A percentile compares a stretch with the other conserved stretches of the same genome.
Evolutionary conservation across 2,329 filamentous ascomycete species (phyloP).

Genomic region (Fusarium buxicola): DNA sequence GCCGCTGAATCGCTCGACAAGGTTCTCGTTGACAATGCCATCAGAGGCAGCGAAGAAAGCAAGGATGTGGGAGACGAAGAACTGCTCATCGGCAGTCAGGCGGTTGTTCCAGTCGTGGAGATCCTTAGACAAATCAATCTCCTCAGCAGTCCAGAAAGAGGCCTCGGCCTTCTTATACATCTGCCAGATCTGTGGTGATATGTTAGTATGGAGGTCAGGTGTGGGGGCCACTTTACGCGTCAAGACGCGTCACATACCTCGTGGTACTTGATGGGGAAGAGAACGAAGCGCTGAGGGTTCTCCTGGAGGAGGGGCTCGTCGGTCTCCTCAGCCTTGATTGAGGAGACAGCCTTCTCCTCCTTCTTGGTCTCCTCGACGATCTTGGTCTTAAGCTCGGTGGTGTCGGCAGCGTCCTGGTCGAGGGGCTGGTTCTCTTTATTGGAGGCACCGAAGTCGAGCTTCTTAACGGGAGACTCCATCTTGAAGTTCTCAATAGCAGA

Average conservation of each 20-base stretch:
- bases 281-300: conserved; percentile 94
- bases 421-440: conserved; percentile 85
- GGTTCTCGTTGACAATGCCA: conserved; percentile 99
- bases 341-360: conserved; percentile 55
- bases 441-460: conserved; percentile 78
- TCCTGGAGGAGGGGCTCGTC: conserved; percentile 94
- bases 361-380: conserved; percentile 59
- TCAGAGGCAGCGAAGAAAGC: conserved; percentile 99
- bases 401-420: conserved; percentile 59
- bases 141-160: conserved; percentile 99
- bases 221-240: conserved; percentile 75
- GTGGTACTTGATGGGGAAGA: conserved; percentile 99
- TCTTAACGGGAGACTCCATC: conserved; percentile 94
- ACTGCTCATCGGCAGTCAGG: conserved; percentile 95
- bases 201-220: conserved; percentile 53
- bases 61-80: conserved; percentile 98
- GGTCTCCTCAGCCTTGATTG: conserved; percentile 76
- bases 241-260: conserved; percentile 79
- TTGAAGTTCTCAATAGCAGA: conserved; percentile 88
- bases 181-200: conserved; percentile 85
- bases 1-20: conserved; percentile 95
- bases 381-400: conserved; percentile 72
- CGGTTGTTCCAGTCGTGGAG: conserved; percentile 99
- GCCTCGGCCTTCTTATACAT: conserved; percentile 99
- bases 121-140: conserved; percentile 99